Conservation (phyloP, 1,284 basidiomycete species). For the Schizopora paradoxa region DNA sequence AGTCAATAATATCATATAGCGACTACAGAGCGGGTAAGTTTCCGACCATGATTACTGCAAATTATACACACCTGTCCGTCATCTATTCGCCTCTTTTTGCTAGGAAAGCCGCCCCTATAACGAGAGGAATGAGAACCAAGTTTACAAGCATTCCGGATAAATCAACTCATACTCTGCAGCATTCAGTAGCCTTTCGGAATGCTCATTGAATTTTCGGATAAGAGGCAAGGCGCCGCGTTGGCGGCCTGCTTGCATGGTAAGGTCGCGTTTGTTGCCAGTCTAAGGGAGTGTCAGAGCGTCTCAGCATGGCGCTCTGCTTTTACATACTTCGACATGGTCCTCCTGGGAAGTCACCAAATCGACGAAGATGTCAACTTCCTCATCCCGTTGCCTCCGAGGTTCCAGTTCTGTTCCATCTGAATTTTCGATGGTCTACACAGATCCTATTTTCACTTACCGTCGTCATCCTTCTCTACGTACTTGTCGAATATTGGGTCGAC, state of each 20-base stretch:
- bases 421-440: neutral
- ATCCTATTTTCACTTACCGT: slow-evolving; percentile 49
- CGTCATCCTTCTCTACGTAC: slow-evolving; percentile 92
- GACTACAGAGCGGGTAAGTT: slow-evolving; percentile 20
- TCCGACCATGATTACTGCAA: neutral
- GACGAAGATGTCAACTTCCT: slow-evolving; percentile 73
- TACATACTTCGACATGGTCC: slow-evolving; percentile 80
- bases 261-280: slow-evolving; percentile 84
- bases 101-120: slow-evolving; percentile 50
- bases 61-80: slow-evolving; percentile 29
- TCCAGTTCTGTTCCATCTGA: slow-evolving; percentile 56
- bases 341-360: slow-evolving; percentile 86
- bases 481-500: slow-evolving; percentile 94
- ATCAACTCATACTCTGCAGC: slow-evolving; percentile 54
- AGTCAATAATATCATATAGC: slow-evolving; percentile 71
- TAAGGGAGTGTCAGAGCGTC: too few species aligned
- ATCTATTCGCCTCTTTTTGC: slow-evolving; percentile 56
- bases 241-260: slow-evolving; percentile 94
- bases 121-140: slow-evolving; percentile 9
- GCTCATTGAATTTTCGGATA: slow-evolving; percentile 96
- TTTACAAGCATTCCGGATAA: slow-evolving; percentile 3
- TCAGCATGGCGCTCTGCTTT: too few species aligned
- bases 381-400: slow-evolving; percentile 65
- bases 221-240: slow-evolving; percentile 85
- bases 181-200: slow-evolving; percentile 84